Percentiles rank a stretch among this genome's conserved stretches.
These are phyloP conservation scores for Cryomyces minteri DNA, from an alignment of 495 filamentous ascomycete genomes.

Conservation along the genomic window DNA sequence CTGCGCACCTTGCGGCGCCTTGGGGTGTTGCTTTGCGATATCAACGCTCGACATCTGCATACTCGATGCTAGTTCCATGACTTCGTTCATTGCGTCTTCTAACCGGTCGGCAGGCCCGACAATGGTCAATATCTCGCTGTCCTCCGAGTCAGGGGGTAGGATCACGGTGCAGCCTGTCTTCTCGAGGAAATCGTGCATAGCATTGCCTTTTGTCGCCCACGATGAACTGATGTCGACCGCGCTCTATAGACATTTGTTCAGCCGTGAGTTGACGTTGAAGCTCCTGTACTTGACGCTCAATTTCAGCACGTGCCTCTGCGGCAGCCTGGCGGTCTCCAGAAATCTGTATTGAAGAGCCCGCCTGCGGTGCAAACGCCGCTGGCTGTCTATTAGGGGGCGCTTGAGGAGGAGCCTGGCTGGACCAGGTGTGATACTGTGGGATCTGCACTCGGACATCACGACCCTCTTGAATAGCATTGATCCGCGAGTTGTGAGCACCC, in stretches of 20 bases:
- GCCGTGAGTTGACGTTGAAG: slow-evolving; percentile 50
- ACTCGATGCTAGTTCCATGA: slow-evolving; percentile 61
- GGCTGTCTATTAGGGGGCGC: slow-evolving; percentile 40
- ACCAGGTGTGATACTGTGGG: slow-evolving; percentile 62
- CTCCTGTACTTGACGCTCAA: slow-evolving; percentile 57
- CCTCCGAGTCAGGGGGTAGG: slow-evolving; percentile 51
- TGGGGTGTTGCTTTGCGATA: slow-evolving; percentile 53
- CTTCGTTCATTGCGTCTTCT: slow-evolving; percentile 52
- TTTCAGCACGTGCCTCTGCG: slow-evolving; percentile 54
- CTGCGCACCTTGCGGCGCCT: slow-evolving; percentile 49
- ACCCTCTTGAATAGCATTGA: slow-evolving; percentile 50
- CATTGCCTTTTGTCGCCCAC: slow-evolving; percentile 57
- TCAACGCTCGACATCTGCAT: slow-evolving; percentile 70
- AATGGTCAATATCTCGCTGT: slow-evolving; percentile 64
- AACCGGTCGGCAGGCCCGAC: slow-evolving; percentile 61
- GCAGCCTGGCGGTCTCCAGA: slow-evolving; percentile 74
- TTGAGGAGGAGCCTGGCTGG: slow-evolving; percentile 47
- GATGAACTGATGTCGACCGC: slow-evolving; percentile 77
- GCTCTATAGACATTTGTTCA: slow-evolving; percentile 55
- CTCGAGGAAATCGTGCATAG: slow-evolving; percentile 66
- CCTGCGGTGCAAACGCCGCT: slow-evolving; percentile 46
- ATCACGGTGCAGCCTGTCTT: slow-evolving; percentile 84
- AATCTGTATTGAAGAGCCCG: slow-evolving; percentile 57
- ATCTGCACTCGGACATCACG: slow-evolving; percentile 58
- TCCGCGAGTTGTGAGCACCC: slow-evolving; percentile 50